These are phyloP conservation scores for Emergomyces orientalis DNA, from an alignment of 2,329 filamentous ascomycete species.

Conservation along the genomic window DNA sequence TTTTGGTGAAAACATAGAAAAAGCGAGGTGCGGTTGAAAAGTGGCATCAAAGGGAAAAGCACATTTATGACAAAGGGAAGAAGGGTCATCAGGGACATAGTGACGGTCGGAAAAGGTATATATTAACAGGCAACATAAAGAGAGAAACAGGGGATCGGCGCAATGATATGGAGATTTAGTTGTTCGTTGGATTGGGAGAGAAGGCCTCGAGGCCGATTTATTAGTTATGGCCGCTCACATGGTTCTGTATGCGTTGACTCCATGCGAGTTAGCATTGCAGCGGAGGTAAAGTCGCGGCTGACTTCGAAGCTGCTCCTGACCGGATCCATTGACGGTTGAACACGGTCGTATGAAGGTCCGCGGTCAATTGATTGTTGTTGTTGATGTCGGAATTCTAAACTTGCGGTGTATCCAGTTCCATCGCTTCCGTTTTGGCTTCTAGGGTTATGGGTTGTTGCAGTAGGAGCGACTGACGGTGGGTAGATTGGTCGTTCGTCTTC, in stretches of 20 bases:
- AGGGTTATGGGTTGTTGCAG: slow-evolving; percentile 67
- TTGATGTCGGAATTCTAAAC: slow-evolving; percentile 40
- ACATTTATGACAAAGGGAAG: background rate
- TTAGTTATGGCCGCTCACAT: background rate
- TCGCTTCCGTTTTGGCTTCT: slow-evolving; percentile 86
- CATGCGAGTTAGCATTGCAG: slow-evolving; percentile 64
- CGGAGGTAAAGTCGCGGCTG: slow-evolving; percentile 84
- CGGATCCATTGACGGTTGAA: slow-evolving; percentile 78
- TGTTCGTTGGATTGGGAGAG: background rate
- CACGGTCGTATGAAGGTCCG: slow-evolving; percentile 56
- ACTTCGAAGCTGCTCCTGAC: slow-evolving; percentile 75
- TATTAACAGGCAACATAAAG: slow-evolving; percentile 17
- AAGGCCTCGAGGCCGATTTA: background rate
- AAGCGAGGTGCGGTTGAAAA: background rate
- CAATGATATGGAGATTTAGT: background rate
- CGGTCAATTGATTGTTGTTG: slow-evolving; percentile 54
- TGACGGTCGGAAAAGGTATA: slow-evolving; percentile 20
- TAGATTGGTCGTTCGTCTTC: slow-evolving; percentile 85
- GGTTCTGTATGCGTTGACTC: slow-evolving; percentile 8
- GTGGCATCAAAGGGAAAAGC: slow-evolving; percentile 16
- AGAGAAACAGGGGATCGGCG: background rate
- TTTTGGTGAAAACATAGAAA: slow-evolving; percentile 22
- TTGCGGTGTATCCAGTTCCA: slow-evolving; percentile 74
- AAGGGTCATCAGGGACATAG: background rate
- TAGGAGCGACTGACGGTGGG: slow-evolving; percentile 74